Evolutionary conservation across 2,329 filamentous ascomycete genomes (phyloP).

Genomic region (Chalaropsis ovoidea): DNA sequence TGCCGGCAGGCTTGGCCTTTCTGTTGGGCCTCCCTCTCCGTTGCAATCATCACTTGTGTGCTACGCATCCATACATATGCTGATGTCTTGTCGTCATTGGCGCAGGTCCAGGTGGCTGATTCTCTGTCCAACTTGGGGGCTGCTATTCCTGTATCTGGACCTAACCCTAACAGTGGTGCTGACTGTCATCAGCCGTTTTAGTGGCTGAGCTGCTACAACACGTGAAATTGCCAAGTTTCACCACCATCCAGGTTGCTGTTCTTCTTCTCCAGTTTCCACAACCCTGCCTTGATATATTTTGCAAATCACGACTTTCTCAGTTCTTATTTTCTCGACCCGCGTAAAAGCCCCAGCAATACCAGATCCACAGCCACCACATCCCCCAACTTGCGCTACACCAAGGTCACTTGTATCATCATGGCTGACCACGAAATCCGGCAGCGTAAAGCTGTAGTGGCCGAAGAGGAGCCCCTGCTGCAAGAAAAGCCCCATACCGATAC

Average conservation of each 20-base stretch:
- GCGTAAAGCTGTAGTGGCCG: constrained; percentile 19
- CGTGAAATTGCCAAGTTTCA: neutral
- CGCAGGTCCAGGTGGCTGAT: too few species aligned
- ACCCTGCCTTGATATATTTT: too few species aligned
- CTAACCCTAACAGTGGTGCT: neutral
- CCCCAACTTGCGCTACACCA: neutral
- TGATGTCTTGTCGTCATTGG: neutral
- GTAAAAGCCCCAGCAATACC: neutral
- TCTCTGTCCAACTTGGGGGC: too few species aligned
- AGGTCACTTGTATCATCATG: neutral
- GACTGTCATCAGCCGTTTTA: constrained; percentile 1
- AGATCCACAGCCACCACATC: neutral
- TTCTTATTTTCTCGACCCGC: neutral
- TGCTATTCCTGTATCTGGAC: too few species aligned
- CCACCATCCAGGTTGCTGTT: neutral
- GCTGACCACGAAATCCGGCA: constrained; percentile 20
- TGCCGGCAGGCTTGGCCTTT: too few species aligned
- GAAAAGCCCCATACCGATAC: neutral
- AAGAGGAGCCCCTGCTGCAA: neutral
- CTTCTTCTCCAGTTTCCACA: neutral
- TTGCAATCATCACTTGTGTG: neutral
- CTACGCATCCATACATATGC: neutral
- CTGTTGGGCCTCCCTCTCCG: too few species aligned
- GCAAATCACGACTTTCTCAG: neutral
- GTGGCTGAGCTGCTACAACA: neutral